A percentile compares a stretch with the other conserved stretches of the same genome.
These are phyloP conservation scores for Chamaecyparis obtusa DNA, from an alignment of 75 land plant species.

Conservation along the genomic window DNA sequence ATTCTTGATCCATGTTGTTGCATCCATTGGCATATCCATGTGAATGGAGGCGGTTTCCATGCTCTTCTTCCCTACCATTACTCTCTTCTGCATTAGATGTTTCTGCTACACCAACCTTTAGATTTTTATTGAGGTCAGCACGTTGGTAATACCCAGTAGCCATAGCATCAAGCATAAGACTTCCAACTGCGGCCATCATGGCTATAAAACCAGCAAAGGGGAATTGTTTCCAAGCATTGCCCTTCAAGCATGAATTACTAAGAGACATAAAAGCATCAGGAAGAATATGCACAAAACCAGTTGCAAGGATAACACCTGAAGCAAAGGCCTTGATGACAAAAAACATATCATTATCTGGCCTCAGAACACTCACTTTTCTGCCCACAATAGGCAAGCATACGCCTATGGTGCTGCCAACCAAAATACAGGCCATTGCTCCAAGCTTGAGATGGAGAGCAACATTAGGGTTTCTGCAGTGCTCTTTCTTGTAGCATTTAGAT, in stretches of 20 bases:
- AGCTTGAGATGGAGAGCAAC: constrained; percentile 29
- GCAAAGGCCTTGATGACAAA: constrained; percentile 54
- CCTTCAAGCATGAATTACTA: constrained; percentile 25
- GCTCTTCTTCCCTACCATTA: background rate
- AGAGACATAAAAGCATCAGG: constrained; percentile 44
- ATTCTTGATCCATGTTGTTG: background rate
- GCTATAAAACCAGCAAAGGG: constrained; percentile 68
- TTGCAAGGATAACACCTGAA: constrained; percentile 63
- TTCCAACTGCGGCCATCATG: constrained; percentile 49
- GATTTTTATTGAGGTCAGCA: background rate
- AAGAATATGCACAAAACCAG: constrained; percentile 59
- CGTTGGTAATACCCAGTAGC: constrained; percentile 44
- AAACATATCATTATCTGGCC: constrained; percentile 35
- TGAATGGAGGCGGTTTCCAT: background rate
- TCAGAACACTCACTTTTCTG: constrained; percentile 6
- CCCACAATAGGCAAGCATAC: constrained; percentile 46
- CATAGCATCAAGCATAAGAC: constrained; percentile 41
- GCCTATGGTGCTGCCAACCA: constrained; percentile 35
- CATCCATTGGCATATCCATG: constrained; percentile 1
- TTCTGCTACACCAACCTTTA: background rate
- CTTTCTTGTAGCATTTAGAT: background rate
- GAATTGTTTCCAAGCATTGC: constrained; percentile 43
- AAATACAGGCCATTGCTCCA: constrained; percentile 30
- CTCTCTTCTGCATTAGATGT: background rate
- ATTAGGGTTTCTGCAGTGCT: constrained; percentile 10